Evolutionary conservation across 805 yeast genomes (phyloP), one percentile per base, ranked within the genome.

Genomic region (Wickerhamiella kurtzmanii): DNA sequence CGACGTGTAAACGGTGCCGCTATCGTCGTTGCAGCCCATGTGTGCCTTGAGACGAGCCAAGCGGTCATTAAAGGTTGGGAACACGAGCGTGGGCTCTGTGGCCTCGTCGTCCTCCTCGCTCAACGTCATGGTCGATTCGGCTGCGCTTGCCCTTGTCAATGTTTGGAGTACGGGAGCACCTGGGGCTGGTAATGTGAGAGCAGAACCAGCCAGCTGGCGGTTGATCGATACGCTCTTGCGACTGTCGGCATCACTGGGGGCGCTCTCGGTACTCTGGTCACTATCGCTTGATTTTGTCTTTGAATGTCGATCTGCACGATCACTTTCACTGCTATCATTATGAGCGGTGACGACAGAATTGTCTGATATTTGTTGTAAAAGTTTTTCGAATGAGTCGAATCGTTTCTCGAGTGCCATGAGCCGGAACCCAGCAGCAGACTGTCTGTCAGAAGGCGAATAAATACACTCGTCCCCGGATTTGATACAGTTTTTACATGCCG

Each of bases 391-490:
- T 9, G 19, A 5, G 19, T 36, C 38, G 38, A 36, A 17, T 15
- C 38, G 38, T 15, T 15, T n/a, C 16, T n/a, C 19, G 8, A 36
- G n/a, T 6, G 38, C 19, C 19, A 15, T 17, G 19, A n/a, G 38
- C 19, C 38, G 38, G 19, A 17, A n/a, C 19, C 19, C 38, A 15
- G 19, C 19, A 15, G 38, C 38, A 36, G 38, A n/a, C 19, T 36
- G 38, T 5, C 19, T 5, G 38, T 15, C 19, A 5, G 38, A n/a
- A 5, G 38, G 38, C 20, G 61, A 53, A 47, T 61, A 62, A 44
- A 77, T 76, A 61, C 96, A 87, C 48, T 79, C 82, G 46, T 80
- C 67, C 2, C 87, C 88, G 2, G 79, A 82, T n/a, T 76, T 71
- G 11, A 75, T 75, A 66, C 96, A 87, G 52, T 82, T 78, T 0